Conservation (phyloP, 305 asterid genomes). For the Stenogyne calaminthoides region DNA sequence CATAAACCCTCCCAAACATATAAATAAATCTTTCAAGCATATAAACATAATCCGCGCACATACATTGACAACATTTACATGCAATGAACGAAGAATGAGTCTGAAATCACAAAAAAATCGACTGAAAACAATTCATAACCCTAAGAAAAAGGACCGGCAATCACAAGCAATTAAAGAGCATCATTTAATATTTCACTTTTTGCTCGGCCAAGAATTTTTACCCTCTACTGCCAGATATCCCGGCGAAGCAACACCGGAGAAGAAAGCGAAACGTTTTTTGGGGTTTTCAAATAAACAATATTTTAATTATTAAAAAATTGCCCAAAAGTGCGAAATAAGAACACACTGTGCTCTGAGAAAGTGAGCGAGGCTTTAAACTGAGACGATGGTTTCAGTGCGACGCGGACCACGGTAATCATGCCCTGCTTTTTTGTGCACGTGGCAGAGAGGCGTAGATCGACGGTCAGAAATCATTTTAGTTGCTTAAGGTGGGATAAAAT, state of each 20-base stretch:
- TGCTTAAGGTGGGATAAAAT: neutral
- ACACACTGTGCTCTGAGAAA: constrained; percentile 29
- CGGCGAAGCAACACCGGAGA: constrained; percentile 34
- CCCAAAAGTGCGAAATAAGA: constrained; percentile 27
- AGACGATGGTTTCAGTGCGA: constrained; percentile 32
- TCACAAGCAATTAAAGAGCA: neutral
- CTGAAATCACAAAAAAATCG: constrained; percentile 18
- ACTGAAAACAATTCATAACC: constrained; percentile 34
- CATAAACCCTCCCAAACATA: constrained; percentile 25
- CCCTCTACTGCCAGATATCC: constrained; percentile 32
- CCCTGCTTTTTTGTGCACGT: constrained; percentile 29
- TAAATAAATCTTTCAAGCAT: constrained; percentile 3
- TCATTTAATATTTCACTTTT: neutral
- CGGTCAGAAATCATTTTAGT: constrained; percentile 11
- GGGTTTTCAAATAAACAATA: constrained; percentile 12
- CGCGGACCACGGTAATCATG: constrained; percentile 34
- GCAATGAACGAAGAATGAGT: constrained; percentile 27
- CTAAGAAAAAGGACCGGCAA: constrained; percentile 26
- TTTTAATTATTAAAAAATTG: neutral
- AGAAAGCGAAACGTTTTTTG: constrained; percentile 28
- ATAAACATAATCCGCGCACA: neutral
- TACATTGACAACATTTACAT: constrained; percentile 31
- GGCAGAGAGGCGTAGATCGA: neutral
- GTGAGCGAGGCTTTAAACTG: constrained; percentile 40
- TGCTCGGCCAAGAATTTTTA: constrained; percentile 13